Conservation (phyloP, 192 early-diverging fungal species). For the Radiomyces spectabilis region DNA sequence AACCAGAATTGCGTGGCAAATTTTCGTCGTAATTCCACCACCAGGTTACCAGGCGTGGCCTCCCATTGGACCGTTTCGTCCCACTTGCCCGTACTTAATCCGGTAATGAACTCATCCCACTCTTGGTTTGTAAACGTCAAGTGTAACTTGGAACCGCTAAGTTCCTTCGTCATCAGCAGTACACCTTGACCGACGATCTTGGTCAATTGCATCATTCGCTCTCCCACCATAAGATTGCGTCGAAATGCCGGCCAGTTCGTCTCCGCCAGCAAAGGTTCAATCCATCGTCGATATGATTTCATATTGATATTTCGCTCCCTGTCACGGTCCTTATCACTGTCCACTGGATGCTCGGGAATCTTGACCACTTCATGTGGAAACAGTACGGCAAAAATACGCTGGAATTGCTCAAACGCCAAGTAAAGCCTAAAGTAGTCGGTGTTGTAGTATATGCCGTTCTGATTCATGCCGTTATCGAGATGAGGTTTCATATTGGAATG, state of each 20-base stretch:
- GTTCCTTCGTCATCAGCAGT: slow-evolving; percentile 36
- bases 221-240: slow-evolving; percentile 31
- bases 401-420: slow-evolving; percentile 29
- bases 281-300: slow-evolving; percentile 25
- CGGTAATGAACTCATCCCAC: slow-evolving; percentile 25
- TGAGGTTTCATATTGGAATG: slow-evolving; percentile 30
- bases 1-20: slow-evolving; percentile 9
- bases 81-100: slow-evolving; percentile 14
- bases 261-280: slow-evolving; percentile 19
- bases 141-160: slow-evolving; percentile 34
- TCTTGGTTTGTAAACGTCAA: slow-evolving; percentile 30
- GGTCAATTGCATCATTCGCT: slow-evolving; percentile 26
- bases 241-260: slow-evolving; percentile 31
- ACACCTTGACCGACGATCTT: slow-evolving; percentile 32
- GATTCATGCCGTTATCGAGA: slow-evolving; percentile 30
- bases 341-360: neutral
- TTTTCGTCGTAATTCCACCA: slow-evolving; percentile 4
- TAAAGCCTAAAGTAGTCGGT: slow-evolving; percentile 24
- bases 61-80: slow-evolving; percentile 15
- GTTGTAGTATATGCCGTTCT: slow-evolving; percentile 35
- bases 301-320: slow-evolving; percentile 25
- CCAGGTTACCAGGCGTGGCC: neutral
- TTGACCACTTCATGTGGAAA: slow-evolving; percentile 14
- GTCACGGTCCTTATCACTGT: slow-evolving; percentile 8
- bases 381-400: slow-evolving; percentile 12